Percentiles rank a stretch among this genome's conserved stretches.
Conservation (phyloP, 2,329 filamentous ascomycete species). For the Colletotrichum somersetense region DNA sequence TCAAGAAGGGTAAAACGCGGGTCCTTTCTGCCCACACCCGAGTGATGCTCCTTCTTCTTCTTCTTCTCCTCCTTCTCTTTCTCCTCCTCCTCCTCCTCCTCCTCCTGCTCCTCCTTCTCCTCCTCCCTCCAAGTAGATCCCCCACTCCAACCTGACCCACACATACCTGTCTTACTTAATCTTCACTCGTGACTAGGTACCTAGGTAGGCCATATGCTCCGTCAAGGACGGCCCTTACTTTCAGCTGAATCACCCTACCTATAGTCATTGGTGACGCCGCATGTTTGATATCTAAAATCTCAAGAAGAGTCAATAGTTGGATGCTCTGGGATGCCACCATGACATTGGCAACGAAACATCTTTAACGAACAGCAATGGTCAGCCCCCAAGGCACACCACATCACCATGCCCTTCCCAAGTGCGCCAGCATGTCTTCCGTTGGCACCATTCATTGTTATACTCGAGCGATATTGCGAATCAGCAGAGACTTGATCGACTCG, state of each 20-base stretch:
- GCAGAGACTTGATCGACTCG: neutral
- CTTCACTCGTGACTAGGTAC: neutral
- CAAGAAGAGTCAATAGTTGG: no score
- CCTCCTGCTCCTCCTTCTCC: neutral
- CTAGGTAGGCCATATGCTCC: neutral
- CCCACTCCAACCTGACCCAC: neutral
- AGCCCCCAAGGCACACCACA: neutral
- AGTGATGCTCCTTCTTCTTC: neutral
- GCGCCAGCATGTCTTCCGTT: neutral
- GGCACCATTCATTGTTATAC: neutral
- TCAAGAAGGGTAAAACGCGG: constrained; percentile 16
- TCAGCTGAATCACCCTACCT: neutral
- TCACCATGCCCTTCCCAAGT: neutral
- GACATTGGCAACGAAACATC: neutral
- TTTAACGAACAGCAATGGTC: neutral
- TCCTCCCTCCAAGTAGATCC: neutral
- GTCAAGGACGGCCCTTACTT: neutral
- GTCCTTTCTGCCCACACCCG: neutral
- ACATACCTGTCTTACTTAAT: neutral
- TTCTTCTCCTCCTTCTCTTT: no score
- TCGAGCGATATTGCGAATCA: neutral
- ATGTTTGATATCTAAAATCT: no score
- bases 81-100: neutral
- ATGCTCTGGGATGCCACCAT: neutral
- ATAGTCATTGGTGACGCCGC: no score